These are phyloP conservation scores for Ambrosia trifida DNA, from an alignment of 129 eudicot species.

Conservation along the genomic window DNA sequence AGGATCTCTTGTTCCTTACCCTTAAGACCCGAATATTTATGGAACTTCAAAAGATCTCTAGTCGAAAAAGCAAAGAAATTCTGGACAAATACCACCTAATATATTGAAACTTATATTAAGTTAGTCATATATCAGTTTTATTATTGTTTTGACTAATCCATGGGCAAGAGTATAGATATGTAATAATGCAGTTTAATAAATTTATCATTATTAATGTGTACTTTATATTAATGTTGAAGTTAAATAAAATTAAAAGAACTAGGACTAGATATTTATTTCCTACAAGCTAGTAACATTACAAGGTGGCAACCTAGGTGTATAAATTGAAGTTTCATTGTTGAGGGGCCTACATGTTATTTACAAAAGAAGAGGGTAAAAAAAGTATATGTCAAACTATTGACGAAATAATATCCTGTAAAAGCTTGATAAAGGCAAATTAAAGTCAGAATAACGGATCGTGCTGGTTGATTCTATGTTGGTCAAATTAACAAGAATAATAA, in stretches of 20 bases:
- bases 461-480: conserved; percentile 23
- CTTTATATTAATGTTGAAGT: neutral
- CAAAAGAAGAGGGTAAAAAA: neutral
- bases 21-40: too few species aligned
- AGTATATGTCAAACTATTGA: neutral
- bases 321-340: neutral
- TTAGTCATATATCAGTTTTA: too few species aligned
- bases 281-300: conserved; percentile 14
- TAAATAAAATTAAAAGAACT: neutral
- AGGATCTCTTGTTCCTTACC: too few species aligned
- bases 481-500: conserved; percentile 16
- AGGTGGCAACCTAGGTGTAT: conserved; percentile 17
- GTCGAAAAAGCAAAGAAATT: too few species aligned
- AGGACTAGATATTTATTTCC: neutral
- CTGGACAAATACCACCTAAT: too few species aligned
- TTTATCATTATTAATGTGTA: too few species aligned
- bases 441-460: conserved; percentile 13
- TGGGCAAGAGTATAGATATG: too few species aligned
- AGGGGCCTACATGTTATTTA: conserved; percentile 13
- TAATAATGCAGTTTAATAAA: too few species aligned
- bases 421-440: conserved; percentile 13
- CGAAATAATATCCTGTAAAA: neutral
- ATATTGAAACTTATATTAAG: too few species aligned
- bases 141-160: too few species aligned
- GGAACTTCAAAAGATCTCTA: too few species aligned